phyloP scores from a whole-genome alignment of 108 stramenopile species.

The Skeletonema potamos region DNA sequence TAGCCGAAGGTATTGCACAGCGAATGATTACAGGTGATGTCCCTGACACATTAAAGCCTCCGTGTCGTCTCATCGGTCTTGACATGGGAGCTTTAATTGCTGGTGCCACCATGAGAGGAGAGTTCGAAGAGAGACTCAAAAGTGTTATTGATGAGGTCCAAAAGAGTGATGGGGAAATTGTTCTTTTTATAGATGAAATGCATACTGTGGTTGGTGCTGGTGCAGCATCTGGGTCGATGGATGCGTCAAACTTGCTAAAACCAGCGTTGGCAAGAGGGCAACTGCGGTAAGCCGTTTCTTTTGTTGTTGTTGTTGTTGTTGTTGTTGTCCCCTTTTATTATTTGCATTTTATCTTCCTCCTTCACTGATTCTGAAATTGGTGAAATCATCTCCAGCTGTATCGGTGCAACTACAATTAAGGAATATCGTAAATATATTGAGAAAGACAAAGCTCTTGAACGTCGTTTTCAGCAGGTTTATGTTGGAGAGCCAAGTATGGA shows the following conservation, averaged over 20 bases:
- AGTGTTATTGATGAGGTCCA: slow-evolving; percentile 97
- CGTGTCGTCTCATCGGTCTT: slow-evolving; percentile 89
- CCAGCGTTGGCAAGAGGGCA: slow-evolving; percentile 97
- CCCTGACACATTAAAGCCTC: slow-evolving; percentile 11
- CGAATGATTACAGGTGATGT: slow-evolving; percentile 60
- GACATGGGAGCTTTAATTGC: slow-evolving; percentile 98
- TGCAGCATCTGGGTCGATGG: slow-evolving; percentile 90
- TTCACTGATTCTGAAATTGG: not conserved
- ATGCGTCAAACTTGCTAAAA: slow-evolving; percentile 97
- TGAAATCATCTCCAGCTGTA: slow-evolving; percentile 28
- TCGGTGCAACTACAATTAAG: slow-evolving; percentile 97
- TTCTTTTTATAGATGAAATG: slow-evolving; percentile 99
- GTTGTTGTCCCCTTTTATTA: not conserved
- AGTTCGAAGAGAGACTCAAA: slow-evolving; percentile 99
- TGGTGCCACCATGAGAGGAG: slow-evolving; percentile 97
- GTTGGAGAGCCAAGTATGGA: slow-evolving; percentile 95
- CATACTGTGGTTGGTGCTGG: slow-evolving; percentile 99
- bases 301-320: too few species aligned
- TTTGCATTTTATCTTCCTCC: not conserved
- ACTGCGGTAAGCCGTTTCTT: slow-evolving; percentile 59
- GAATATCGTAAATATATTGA: slow-evolving; percentile 98
- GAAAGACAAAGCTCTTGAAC: slow-evolving; percentile 98
- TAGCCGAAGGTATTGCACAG: slow-evolving; percentile 94
- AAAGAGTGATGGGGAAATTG: slow-evolving; percentile 91
- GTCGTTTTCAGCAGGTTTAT: slow-evolving; percentile 98